Evolutionary conservation across 2,329 filamentous ascomycete genomes (phyloP), one percentile per base, ranked within the genome.

Genomic region (Microsporum canis): DNA sequence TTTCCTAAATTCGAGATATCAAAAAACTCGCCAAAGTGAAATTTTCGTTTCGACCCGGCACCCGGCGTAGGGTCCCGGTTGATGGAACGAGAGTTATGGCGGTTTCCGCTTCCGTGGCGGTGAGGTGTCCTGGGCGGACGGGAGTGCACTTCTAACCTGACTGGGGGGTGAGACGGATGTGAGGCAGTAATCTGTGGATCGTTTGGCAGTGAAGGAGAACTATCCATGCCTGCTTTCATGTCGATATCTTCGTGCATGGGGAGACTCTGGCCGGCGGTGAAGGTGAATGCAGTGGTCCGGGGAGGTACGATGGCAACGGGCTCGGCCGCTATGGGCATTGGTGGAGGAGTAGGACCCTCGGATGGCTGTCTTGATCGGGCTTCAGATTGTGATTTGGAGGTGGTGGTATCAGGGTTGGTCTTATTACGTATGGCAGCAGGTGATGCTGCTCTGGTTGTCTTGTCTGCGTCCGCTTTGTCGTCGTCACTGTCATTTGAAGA

Each of bases 1-100:
- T 75, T 76, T 17, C 74, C 72, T 57, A 79, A 65, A 55, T 73
- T 76, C 1, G 77, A 78, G 23, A 80, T 65, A 64, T 80, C 78
- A 63, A 80, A 80, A 65, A 79, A 79, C 53, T 80, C 78, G 2
- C 73, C 73, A 55, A 79, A 74, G 17, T 73, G 71, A 57, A 76
- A 69, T 67, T 78, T 79, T 61, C 78, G 71, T 69, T 80, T 80
- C 5, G 76, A 76, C 4, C 78, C 77, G 5, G 78, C 63, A 3
- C 69, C 71, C 7, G 73, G 66, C 1, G 73, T 71, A 3, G 76
- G 65, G 43, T 77, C 72, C 61, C 75, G 71, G 38, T 70, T 70
- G 1, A 75, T 68, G 58, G 71, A 66, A 61, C 77, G 73, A 57
- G 70, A 62, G 39, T 68, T 73, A 38, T 74, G 66, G 41, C 76